These are phyloP conservation scores for Orbilia javanica DNA, from an alignment of 2,329 filamentous ascomycete species.

Conservation along the genomic window DNA sequence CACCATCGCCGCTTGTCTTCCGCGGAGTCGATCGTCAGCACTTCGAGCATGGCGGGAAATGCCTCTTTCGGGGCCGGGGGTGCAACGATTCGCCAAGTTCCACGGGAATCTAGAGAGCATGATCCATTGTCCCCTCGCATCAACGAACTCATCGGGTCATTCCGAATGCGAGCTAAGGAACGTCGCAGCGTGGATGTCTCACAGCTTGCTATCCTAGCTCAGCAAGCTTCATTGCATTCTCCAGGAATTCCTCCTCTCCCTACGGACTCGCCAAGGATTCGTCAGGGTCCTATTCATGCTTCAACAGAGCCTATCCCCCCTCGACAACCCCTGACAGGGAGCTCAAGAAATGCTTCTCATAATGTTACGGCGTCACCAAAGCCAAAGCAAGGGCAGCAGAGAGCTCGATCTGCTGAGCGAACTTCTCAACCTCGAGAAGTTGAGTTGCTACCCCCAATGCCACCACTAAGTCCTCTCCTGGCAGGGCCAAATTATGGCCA, in stretches of 20 bases:
- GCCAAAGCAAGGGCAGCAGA: constrained; percentile 17
- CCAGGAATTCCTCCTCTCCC: constrained; percentile 21
- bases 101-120: constrained; percentile 29
- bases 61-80: constrained; percentile 17
- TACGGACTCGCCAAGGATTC: constrained; percentile 3
- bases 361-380: constrained; percentile 27
- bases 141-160: constrained; percentile 52
- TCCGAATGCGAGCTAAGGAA: constrained; percentile 47
- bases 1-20: constrained; percentile 37
- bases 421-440: constrained; percentile 32
- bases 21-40: constrained; percentile 31
- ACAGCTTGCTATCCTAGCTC: constrained; percentile 49
- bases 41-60: constrained; percentile 20
- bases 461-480: constrained; percentile 53
- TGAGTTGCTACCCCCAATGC: constrained; percentile 53
- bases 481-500: constrained; percentile 21
- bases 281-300: constrained; percentile 22
- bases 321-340: neutral
- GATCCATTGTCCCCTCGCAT: constrained; percentile 37
- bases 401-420: constrained; percentile 42
- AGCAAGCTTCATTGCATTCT: constrained; percentile 47
- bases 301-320: constrained; percentile 21
- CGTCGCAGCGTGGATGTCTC: constrained; percentile 54
- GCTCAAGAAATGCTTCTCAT: constrained; percentile 24
- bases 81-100: constrained; percentile 48